Evolutionary conservation across 1,284 basidiomycete genomes (phyloP).

Genomic region (Schizophyllum commune): DNA sequence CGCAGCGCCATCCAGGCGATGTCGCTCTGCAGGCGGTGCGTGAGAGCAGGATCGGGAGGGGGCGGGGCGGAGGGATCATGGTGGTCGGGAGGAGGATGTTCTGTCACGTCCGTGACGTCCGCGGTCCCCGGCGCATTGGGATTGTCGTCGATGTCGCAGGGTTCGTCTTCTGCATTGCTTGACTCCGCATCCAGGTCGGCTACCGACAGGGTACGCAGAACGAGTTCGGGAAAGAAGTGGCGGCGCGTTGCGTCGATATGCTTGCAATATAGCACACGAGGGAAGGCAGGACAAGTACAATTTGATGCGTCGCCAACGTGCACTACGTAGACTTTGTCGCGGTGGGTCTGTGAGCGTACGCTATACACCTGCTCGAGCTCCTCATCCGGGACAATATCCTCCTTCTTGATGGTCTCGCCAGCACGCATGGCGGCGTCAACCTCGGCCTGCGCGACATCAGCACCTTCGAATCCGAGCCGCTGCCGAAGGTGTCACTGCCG

Average conservation of each 20-base stretch:
- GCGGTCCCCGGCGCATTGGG: neutral
- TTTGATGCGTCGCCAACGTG: conserved; percentile 1
- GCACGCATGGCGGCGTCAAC: neutral
- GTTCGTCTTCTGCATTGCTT: neutral
- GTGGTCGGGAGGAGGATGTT: neutral
- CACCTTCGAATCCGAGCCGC: conserved; percentile 13
- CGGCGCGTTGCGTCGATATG: conserved; percentile 8
- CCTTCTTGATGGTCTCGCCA: neutral
- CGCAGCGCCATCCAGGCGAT: neutral
- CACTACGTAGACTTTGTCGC: conserved; percentile 1
- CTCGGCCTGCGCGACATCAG: conserved; percentile 8
- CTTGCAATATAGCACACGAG: conserved; percentile 10
- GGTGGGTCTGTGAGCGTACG: conserved; percentile 7
- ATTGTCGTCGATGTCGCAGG: neutral
- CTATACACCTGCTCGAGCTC: neutral
- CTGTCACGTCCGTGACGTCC: neutral
- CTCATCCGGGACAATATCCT: conserved; percentile 1
- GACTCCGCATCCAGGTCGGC: neutral
- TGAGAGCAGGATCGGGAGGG: neutral
- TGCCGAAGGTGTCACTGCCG: conserved; percentile 7
- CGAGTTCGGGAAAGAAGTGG: neutral
- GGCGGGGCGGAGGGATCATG: neutral
- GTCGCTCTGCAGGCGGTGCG: neutral
- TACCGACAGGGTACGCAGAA: neutral
- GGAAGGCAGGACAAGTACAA: conserved; percentile 9